Conservation (phyloP, 495 filamentous ascomycete species). For the Penicillium antarcticum region DNA sequence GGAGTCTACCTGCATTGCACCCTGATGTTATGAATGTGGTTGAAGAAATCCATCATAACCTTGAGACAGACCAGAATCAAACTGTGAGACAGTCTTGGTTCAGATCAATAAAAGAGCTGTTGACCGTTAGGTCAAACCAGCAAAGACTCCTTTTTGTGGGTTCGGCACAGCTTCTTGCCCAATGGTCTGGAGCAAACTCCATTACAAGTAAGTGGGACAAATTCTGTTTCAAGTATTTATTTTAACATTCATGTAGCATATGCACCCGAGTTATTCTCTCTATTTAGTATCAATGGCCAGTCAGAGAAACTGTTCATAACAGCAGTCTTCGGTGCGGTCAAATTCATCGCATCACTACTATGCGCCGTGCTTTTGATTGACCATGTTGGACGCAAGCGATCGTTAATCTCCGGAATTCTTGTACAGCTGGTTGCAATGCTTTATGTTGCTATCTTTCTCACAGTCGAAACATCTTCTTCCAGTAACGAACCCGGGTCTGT, state of each 20-base stretch:
- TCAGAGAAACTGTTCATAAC: constrained; percentile 58
- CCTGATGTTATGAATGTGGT: constrained; percentile 50
- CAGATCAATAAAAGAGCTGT: constrained; percentile 47
- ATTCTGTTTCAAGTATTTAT: neutral
- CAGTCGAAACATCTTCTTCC: constrained; percentile 25
- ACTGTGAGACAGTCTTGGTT: constrained; percentile 40
- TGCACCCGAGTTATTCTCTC: constrained; percentile 56
- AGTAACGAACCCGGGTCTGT: constrained; percentile 4
- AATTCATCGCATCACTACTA: constrained; percentile 54
- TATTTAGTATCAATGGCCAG: constrained; percentile 56
- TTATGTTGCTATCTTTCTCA: constrained; percentile 60
- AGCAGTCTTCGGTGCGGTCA: constrained; percentile 61
- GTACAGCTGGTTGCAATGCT: constrained; percentile 54
- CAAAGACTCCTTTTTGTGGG: constrained; percentile 51
- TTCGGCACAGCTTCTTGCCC: constrained; percentile 50
- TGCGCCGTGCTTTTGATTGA: constrained; percentile 65
- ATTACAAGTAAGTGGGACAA: constrained; percentile 29
- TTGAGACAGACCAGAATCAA: constrained; percentile 47
- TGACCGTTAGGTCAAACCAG: constrained; percentile 46
- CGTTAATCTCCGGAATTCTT: constrained; percentile 53
- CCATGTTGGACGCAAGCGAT: constrained; percentile 58
- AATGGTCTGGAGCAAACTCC: constrained; percentile 61
- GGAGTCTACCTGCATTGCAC: constrained; percentile 46
- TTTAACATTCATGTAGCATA: constrained; percentile 42
- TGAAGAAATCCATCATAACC: constrained; percentile 42